Evolutionary conservation across 2,329 filamentous ascomycete species (phyloP).

Genomic region (Penicillium sp.): DNA sequence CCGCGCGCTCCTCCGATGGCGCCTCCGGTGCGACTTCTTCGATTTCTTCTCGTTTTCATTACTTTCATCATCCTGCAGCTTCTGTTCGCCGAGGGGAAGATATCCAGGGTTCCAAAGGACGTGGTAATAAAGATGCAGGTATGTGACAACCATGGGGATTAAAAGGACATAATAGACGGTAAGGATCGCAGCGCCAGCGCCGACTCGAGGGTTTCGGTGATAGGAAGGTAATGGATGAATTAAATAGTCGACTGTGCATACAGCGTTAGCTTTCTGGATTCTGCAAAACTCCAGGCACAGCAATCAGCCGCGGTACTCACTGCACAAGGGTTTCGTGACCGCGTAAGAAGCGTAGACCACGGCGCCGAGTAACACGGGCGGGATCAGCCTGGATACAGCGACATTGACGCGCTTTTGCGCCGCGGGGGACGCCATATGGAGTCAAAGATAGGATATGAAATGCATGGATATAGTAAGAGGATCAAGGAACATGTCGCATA

Average conservation of each 20-base stretch:
- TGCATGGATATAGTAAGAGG: slow-evolving; percentile 16
- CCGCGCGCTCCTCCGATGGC: slow-evolving; percentile 24
- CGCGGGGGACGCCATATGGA: slow-evolving; percentile 35
- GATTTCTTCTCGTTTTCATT: slow-evolving; percentile 22
- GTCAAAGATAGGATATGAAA: slow-evolving; percentile 16
- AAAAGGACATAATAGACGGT: slow-evolving; percentile 73
- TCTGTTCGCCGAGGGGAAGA: slow-evolving; percentile 62
- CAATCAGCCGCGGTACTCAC: slow-evolving; percentile 50
- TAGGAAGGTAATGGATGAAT: slow-evolving; percentile 51
- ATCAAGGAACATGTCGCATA: not conserved
- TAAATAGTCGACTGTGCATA: slow-evolving; percentile 67
- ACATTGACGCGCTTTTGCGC: slow-evolving; percentile 53
- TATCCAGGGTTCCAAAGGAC: slow-evolving; percentile 73
- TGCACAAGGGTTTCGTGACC: slow-evolving; percentile 65
- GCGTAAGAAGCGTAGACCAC: slow-evolving; percentile 73
- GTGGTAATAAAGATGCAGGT: slow-evolving; percentile 69
- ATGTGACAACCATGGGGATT: slow-evolving; percentile 64
- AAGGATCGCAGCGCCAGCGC: slow-evolving; percentile 68
- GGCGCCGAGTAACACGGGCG: slow-evolving; percentile 65
- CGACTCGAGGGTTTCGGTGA: slow-evolving; percentile 47
- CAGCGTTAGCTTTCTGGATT: not conserved
- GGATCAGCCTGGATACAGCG: slow-evolving; percentile 67
- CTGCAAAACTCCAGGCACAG: not conserved
- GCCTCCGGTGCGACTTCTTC: slow-evolving; percentile 18
- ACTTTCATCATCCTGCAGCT: slow-evolving; percentile 28